Base-by-base conservation (phyloP, 2,329 filamentous ascomycete genomes). In the Cercospora janseana region DNA sequence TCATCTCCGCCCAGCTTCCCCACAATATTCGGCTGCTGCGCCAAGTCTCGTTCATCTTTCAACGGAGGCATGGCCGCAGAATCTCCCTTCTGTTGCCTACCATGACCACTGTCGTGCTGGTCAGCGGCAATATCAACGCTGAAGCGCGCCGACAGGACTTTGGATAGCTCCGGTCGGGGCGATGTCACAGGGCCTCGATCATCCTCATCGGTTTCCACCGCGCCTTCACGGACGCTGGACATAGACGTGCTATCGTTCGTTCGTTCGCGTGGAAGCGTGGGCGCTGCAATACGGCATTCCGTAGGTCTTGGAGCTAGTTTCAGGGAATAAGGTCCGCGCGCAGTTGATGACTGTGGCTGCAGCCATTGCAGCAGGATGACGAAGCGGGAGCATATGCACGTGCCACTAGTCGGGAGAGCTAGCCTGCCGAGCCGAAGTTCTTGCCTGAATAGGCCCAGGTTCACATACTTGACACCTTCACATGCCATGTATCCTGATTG, bases 171-270 rank as follows among this genome's bases (percentile, higher is more conserved):
- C 23, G 50, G 49, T 34, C 18, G 51, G 12, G 37, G 34, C 20
- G 32, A 26, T 38, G 49, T 49, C 54, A 60, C 32, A 53, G 53
- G 28, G 18, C 31, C 57, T 54, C 60, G 43, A 21, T 60, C 42
- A 32, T 40, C 21, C 24, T 50, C 41, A 20, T 53, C 35, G 44
- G 54, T 29, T 51, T 45, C 52, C 31, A 58, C 57, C 48, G 46
- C 16, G 21, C 24, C 43, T 51, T 47, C 56, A 51, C 34, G 49
- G 38, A 51, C 49, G 32, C 48, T 50, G 60, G 63, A 65, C 61
- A 64, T 64, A 57, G 60, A 61, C 59, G 52, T 31, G 12, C 28
- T 31, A 21, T 27, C 29, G 43, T 20, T 18, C 6, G 18, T 18
- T 46, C 43, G 43, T 23, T 37, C 31, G 21, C 15, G 43, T n/a